Conservation (phyloP, 1,139 yeast species). For the Yamadazyma conglobata region DNA sequence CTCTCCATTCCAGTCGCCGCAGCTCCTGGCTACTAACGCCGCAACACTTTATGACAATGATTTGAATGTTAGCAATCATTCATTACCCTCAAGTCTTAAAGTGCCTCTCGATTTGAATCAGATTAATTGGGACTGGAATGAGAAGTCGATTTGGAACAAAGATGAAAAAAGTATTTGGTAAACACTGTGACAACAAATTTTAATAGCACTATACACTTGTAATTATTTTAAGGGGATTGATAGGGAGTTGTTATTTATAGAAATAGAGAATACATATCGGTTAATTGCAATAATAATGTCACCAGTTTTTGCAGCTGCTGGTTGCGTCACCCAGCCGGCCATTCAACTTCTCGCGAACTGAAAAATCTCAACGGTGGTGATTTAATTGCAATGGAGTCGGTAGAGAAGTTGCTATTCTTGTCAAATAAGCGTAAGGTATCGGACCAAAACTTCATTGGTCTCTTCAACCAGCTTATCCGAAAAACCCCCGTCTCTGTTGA, state of each 20-base stretch:
- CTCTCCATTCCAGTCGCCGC: constrained; percentile 10
- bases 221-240: not conserved
- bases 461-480: constrained; percentile 19
- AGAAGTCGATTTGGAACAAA: constrained; percentile 14
- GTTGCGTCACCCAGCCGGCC: no score
- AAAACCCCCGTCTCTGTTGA: constrained; percentile 11
- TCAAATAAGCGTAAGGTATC: constrained; percentile 15
- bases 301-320: no score
- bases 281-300: no score
- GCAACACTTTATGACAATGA: constrained; percentile 9
- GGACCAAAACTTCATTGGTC: constrained; percentile 16
- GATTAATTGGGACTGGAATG: constrained; percentile 12
- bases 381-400: constrained; percentile 9
- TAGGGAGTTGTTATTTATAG: constrained; percentile 1
- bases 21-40: not conserved
- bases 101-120: constrained; percentile 9
- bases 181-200: no score
- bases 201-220: no score
- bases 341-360: no score
- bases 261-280: no score
- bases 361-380: constrained; percentile 1
- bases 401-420: constrained; percentile 16
- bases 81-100: constrained; percentile 11
- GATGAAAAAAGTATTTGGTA: constrained; percentile 15
- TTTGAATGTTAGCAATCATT: constrained; percentile 11